These are phyloP conservation scores for Tricharina praecox DNA, from an alignment of 495 filamentous ascomycete genomes.

Conservation along the genomic window DNA sequence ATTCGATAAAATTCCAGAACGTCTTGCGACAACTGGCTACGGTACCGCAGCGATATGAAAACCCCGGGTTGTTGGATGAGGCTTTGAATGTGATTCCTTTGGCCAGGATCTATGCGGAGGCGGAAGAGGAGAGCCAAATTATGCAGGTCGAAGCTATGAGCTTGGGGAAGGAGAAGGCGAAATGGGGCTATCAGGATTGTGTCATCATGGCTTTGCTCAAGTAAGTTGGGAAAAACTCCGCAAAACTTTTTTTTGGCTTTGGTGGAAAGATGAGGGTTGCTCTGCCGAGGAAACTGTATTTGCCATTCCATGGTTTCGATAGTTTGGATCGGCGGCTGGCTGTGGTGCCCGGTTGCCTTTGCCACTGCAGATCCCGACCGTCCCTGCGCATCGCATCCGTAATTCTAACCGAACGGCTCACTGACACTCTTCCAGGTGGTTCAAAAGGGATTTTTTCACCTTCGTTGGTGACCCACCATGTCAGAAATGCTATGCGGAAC, in stretches of 20 bases:
- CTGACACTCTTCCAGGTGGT: conserved; percentile 64
- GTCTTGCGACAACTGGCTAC: conserved; percentile 62
- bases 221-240: too few species aligned
- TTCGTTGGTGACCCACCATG: conserved; percentile 94
- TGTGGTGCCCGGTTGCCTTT: too few species aligned
- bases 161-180: conserved; percentile 58
- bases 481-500: conserved; percentile 45
- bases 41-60: conserved; percentile 86
- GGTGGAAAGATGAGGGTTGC: too few species aligned
- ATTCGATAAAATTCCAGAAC: conserved; percentile 68
- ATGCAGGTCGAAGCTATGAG: conserved; percentile 72
- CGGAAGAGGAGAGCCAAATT: conserved; percentile 80
- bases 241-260: conserved; percentile 10
- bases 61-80: conserved; percentile 88
- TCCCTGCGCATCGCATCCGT: too few species aligned
- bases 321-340: too few species aligned
- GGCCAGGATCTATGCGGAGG: conserved; percentile 83
- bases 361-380: too few species aligned
- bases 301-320: too few species aligned
- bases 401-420: too few species aligned
- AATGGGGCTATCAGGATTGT: conserved; percentile 98
- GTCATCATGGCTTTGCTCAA: conserved; percentile 76
- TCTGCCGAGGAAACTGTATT: too few species aligned
- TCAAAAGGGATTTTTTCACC: conserved; percentile 82
- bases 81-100: conserved; percentile 71